Base-by-base conservation (phyloP, 2,329 filamentous ascomycete species). In the Arthrinium phaeospermum region DNA sequence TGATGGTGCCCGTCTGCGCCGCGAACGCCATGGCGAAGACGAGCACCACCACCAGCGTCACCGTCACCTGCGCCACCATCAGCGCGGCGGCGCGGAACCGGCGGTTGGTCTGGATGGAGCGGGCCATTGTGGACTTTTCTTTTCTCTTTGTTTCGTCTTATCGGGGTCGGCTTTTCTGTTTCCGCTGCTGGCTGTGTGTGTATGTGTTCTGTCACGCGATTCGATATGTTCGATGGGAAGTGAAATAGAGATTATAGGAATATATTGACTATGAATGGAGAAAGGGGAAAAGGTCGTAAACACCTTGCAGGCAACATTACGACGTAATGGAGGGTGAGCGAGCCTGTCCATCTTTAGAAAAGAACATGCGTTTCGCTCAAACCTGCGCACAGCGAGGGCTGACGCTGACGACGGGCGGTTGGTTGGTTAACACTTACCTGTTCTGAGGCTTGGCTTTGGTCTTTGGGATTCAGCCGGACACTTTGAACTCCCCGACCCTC, bases 1-100 rank as follows among this genome's bases (percentile, higher is more conserved):
- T 51, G 68, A 57, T 16, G 41, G 67, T 41, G n/a, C 13, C n/a
- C 13, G 57, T 19, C 34, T 44, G 30, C 27, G 16, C 47, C 22
- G 37, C n/a, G 47, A 70, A 45, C 34, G 47, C 47, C 47, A 70
- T 13, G 27, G n/a, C 34, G 47, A 70, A 70, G 68, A 70, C 24
- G 68, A 27, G 46, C 34, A 70, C 24, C 30, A 70, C 68, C 12
- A 53, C 10, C 4, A 44, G n/a, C 34, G 68, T 37, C 10, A 70
- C 22, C 34, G 13, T 4, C 3, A 16, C 7, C 30, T 70, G 49
- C 34, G 10, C 67, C 8, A 46, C 16, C 57, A 64, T 64, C 8
- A 41, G 4, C 34, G 41, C 1, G 57, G 57, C 22, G 16, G 22
- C 57, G 30, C 57, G 22, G 57, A 64, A 64, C 57, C 34, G 30